Evolutionary conservation across 1,284 basidiomycete species (phyloP), one percentile per base, ranked within the genome.

Genomic region (Pseudozyma hubeiensis): DNA sequence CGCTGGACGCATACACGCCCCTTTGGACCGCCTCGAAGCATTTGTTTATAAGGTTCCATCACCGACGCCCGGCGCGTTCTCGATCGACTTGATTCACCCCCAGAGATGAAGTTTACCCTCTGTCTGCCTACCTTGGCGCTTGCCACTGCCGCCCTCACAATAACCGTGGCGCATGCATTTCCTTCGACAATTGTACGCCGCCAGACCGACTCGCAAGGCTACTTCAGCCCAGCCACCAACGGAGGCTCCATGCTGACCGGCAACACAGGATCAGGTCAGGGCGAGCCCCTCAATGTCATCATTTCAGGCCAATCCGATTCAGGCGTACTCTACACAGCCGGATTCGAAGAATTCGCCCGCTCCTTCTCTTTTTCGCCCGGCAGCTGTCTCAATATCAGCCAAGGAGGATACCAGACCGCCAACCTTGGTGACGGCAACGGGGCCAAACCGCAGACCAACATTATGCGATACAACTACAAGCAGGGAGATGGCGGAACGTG

Each of bases 361-460:
- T 62, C 77, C 30, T 24, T 83, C 37, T 66, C 75, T 46, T 82
- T 77, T 41, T 72, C 66, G 5, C 69, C 67, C n/a, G 79, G 78
- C 35, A 69, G 57, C 53, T 81, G 75, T 55, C 64, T 83, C 39
- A 77, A 56, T 13, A 78, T 83, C 69, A 82, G 73, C 16, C 46
- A 79, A 19, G 73, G 78, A 13, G 81, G 79, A 4, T 55, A 70
- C 13, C 85, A 83, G 45, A 61, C 65, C 29, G 78, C 77, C 59
- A 80, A 85, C 56, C 75, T 81, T 7, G 84, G 82, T 8, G 85
- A 83, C 44, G 81, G 71, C 53, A 75, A 64, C 59, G 83, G 81
- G 4, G 34, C 17, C 44, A 44, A 52, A 16, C 59, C 69, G 33
- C 82, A 84, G 60, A 77, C 72, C 45, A 80, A 78, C 53, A 63